phyloP scores from a whole-genome alignment of 2,329 filamentous ascomycete species.

The Graphilbum sp. region DNA sequence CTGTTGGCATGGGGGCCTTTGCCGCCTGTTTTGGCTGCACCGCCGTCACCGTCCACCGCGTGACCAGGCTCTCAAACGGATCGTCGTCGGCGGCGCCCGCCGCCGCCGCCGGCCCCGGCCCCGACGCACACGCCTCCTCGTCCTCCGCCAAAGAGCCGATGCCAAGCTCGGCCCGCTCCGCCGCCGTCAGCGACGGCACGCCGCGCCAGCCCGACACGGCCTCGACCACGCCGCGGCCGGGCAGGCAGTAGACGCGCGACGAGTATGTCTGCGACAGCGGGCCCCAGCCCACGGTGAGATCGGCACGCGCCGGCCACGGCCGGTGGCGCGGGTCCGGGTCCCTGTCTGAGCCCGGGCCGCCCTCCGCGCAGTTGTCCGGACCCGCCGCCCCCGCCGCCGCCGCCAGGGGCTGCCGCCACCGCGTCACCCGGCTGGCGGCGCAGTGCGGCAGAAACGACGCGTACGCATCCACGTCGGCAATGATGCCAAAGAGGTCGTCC shows the following conservation, averaged over 20 bases:
- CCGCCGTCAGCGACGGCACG: conserved; percentile 22
- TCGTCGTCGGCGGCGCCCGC: conserved; percentile 6
- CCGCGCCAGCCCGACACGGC: conserved; percentile 44
- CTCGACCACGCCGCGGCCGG: conserved; percentile 47
- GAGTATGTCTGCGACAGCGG: conserved; percentile 72
- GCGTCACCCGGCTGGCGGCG: conserved; percentile 56
- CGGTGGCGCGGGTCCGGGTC: background rate
- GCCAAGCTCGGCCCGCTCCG: conserved; percentile 14
- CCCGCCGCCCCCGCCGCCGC: background rate
- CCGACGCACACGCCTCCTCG: conserved; percentile 3
- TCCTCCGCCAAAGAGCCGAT: no score
- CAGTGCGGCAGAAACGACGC: conserved; percentile 84
- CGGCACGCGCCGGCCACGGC: conserved; percentile 54
- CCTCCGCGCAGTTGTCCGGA: no score
- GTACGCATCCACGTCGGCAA: conserved; percentile 81
- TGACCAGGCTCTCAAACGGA: conserved; percentile 53
- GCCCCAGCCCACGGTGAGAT: conserved; percentile 73
- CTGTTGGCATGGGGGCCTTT: no score
- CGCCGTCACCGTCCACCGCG: conserved; percentile 48
- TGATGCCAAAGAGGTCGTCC: conserved; percentile 59
- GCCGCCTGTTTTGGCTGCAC: conserved; percentile 12
- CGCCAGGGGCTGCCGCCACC: conserved; percentile 32
- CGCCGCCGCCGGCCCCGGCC: background rate
- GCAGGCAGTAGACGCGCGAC: conserved; percentile 62
- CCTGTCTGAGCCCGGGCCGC: no score